phyloP scores from a whole-genome alignment of 1,284 basidiomycete genomes.

The Boletus semigastroideus region DNA sequence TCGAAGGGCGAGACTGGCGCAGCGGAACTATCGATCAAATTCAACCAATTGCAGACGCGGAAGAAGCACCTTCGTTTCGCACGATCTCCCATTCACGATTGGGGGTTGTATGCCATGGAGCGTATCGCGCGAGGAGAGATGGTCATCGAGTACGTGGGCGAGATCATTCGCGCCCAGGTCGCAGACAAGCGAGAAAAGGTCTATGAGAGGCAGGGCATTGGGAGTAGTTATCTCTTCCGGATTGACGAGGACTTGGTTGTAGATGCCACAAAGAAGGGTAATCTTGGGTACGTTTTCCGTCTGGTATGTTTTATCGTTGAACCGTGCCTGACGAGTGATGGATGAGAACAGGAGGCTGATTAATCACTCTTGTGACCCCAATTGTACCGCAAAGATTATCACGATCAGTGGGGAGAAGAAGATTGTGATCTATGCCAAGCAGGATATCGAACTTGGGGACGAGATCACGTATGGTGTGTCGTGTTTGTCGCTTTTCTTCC shows the following conservation, averaged over 20 bases:
- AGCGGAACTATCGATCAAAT: slow-evolving; percentile 79
- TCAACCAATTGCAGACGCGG: slow-evolving; percentile 96
- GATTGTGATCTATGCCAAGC: slow-evolving; percentile 98
- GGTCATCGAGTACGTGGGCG: slow-evolving; percentile 99
- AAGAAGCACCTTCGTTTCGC: slow-evolving; percentile 99
- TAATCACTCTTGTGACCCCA: slow-evolving; percentile 97
- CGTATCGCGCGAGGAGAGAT: slow-evolving; percentile 93
- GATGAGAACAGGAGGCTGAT: slow-evolving; percentile 71
- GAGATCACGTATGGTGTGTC: slow-evolving; percentile 88
- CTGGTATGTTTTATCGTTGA: slow-evolving; percentile 1
- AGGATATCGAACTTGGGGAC: slow-evolving; percentile 89
- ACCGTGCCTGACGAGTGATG: slow-evolving; percentile 13
- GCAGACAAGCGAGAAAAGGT: slow-evolving; percentile 97
- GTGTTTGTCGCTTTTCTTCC: slow-evolving; percentile 1
- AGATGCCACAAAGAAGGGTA: slow-evolving; percentile 98
- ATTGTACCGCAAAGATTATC: slow-evolving; percentile 98
- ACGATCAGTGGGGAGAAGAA: slow-evolving; percentile 98
- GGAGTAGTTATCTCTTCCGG: slow-evolving; percentile 91
- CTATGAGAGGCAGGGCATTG: slow-evolving; percentile 95
- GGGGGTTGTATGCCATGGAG: slow-evolving; percentile 96
- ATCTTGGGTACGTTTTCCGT: slow-evolving; percentile 75
- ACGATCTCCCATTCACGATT: slow-evolving; percentile 95
- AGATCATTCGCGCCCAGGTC: slow-evolving; percentile 92
- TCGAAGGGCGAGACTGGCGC: slow-evolving; percentile 72
- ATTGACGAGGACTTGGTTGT: slow-evolving; percentile 93